Base-by-base conservation (phyloP, 768 basidiomycete species). In the Omphalotus guepiniiformis region DNA sequence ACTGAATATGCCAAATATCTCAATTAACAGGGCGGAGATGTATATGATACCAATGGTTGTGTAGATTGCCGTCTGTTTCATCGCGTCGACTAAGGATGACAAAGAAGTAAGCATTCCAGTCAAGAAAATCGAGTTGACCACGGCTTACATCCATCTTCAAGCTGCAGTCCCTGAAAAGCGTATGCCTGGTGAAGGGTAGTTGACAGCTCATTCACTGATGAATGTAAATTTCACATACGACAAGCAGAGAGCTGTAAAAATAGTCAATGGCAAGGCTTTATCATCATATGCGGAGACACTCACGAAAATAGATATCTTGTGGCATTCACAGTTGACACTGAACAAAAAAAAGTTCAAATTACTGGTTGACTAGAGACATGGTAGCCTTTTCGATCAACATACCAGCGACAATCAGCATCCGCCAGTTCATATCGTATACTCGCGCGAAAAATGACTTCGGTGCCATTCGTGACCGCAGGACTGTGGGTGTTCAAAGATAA, bases 361-460 rank as follows among this genome's bases (percentile, higher is more conserved):
- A 38, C 13, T 15, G 9, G 28, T 25, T 15, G n/a, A 29, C 18
- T 27, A 9, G 8, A 41, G 38, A 39, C 30, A 43, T 58, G n/a
- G n/a, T n/a, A n/a, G n/a, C n/a, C n/a, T n/a, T n/a, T n/a, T n/a
- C n/a, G n/a, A n/a, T n/a, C n/a, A n/a, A n/a, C 65, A 19, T 50
- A 69, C 68, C 61, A 52, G 63, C 66, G 52, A 71, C 64, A 52
- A 72, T 64, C 49, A 61, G 57, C 52, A 69, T 72, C 54, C 67
- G 64, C 70, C 71, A 73, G 48, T 67, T 66, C 22, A 63, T 64
- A 53, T 64, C 62, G 55, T 71, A 71, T 39, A 72, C 54, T 58
- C 63, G 59, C 16, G 58, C 52, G 52, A 65, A 57, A 55, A 72
- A 69, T 16, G 63, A 55, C 12, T 47, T 42, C 58, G 50, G 42